A percentile compares a stretch with the other conserved stretches of the same genome.
phyloP scores from a whole-genome alignment of 1,284 basidiomycete genomes.

The Cryptococcus jaspeensis region DNA sequence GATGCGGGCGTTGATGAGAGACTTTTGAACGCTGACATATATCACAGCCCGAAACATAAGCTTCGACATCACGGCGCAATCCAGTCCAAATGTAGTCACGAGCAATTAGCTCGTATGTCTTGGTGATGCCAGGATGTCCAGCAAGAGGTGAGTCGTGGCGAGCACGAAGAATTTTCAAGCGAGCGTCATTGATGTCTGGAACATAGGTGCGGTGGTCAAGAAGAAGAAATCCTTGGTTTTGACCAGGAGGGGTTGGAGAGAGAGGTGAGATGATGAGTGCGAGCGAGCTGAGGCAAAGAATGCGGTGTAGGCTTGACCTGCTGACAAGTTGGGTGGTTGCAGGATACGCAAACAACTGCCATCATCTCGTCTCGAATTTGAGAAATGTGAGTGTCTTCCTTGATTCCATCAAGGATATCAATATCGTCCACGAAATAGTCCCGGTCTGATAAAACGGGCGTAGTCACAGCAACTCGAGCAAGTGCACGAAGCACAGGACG shows the following conservation, averaged over 20 bases:
- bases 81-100: conserved; percentile 34
- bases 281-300: too few relatives aligned
- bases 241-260: too few relatives aligned
- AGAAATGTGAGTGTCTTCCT: neutral
- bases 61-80: conserved; percentile 22
- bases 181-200: too few relatives aligned
- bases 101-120: conserved; percentile 40
- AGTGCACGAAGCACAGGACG: neutral
- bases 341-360: neutral
- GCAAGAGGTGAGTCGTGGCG: conserved; percentile 29
- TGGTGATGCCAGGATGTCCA: conserved; percentile 54
- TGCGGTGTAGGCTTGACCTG: too few relatives aligned
- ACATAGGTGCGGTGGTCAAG: too few relatives aligned
- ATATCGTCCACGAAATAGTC: neutral
- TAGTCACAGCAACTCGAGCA: neutral
- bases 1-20: conserved; percentile 33
- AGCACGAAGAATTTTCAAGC: conserved; percentile 22
- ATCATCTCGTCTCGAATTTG: neutral
- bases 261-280: too few relatives aligned
- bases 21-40: conserved; percentile 53
- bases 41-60: conserved; percentile 45
- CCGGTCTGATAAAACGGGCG: neutral
- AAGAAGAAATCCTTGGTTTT: too few relatives aligned
- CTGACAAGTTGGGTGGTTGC: neutral
- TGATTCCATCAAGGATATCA: neutral